These are phyloP conservation scores for Aspergillus floridensis DNA, from an alignment of 2,329 filamentous ascomycete genomes.

Conservation along the genomic window DNA sequence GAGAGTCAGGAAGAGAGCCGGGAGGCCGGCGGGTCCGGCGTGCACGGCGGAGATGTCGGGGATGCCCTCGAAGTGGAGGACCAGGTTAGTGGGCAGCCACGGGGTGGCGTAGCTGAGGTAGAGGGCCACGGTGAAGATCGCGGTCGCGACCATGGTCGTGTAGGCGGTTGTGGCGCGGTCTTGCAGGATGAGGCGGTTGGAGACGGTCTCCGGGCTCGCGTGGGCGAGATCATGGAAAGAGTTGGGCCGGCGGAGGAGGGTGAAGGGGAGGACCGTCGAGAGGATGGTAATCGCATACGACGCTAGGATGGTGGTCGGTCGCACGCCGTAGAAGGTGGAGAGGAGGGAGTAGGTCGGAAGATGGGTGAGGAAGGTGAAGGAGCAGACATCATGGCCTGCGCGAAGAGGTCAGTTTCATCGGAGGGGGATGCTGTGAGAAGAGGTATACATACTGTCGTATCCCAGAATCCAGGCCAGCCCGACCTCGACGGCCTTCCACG, in stretches of 20 bases:
- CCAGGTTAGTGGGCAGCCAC: constrained; percentile 69
- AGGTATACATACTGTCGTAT: constrained; percentile 56
- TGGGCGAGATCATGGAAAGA: constrained; percentile 59
- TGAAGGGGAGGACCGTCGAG: constrained; percentile 70
- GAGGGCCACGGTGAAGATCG: constrained; percentile 72
- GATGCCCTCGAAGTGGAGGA: constrained; percentile 71
- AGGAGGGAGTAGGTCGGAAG: constrained; percentile 75
- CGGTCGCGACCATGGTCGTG: constrained; percentile 66
- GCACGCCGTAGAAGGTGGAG: constrained; percentile 72
- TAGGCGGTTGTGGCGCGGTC: constrained; percentile 63
- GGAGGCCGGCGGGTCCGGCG: constrained; percentile 55
- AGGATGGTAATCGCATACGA: constrained; percentile 67
- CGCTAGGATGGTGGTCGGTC: constrained; percentile 57
- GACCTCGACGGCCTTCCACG: constrained; percentile 63
- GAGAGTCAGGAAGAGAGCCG: constrained; percentile 50
- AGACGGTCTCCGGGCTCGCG: constrained; percentile 44
- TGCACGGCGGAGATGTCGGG: constrained; percentile 67
- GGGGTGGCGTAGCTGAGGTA: constrained; percentile 64
- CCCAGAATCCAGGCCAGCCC: constrained; percentile 69
- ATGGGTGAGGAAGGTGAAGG: constrained; percentile 67
- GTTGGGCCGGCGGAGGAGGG: constrained; percentile 67
- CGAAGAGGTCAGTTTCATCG: not conserved
- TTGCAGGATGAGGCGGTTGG: constrained; percentile 63
- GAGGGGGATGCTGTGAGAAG: not conserved
- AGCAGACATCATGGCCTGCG: constrained; percentile 62